A percentile compares a stretch with the other conserved stretches of the same genome.
Evolutionary conservation across 106 monocot genomes (phyloP).

Genomic region (Dioscorea zingiberensis): DNA sequence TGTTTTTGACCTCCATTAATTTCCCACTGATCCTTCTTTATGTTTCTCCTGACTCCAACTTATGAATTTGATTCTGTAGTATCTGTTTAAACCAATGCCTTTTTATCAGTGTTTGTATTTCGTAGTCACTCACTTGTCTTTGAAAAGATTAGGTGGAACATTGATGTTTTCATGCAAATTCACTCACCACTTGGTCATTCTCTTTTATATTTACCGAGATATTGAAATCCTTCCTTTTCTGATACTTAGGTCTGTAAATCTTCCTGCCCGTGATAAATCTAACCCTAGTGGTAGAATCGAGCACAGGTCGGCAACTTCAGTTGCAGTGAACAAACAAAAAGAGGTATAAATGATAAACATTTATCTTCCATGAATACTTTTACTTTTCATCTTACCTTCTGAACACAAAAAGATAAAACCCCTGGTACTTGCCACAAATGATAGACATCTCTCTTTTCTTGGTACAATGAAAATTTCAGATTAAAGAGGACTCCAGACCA

Average conservation of each 20-base stretch:
- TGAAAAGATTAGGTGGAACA: no score
- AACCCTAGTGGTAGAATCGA: constrained; percentile 8
- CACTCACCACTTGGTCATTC: no score
- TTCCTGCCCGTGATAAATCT: constrained; percentile 15
- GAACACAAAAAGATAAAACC: no score
- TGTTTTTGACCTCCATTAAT: no score
- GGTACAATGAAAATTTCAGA: constrained; percentile 5
- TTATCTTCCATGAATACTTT: no score
- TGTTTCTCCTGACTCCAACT: neutral
- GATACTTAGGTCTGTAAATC: constrained; percentile 30
- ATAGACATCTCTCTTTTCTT: neutral
- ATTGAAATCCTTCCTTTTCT: neutral
- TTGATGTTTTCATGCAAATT: no score
- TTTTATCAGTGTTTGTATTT: no score
- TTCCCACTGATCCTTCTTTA: neutral
- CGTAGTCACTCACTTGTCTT: no score
- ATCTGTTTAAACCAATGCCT: no score
- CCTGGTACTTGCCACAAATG: no score
- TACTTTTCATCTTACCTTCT: no score
- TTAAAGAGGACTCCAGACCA: neutral
- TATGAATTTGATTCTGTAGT: neutral
- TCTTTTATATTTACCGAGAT: no score
- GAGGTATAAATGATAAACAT: constrained; percentile 22
- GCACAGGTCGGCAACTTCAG: neutral
- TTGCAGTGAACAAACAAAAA: constrained; percentile 5